phyloP scores from a whole-genome alignment of 1,139 yeast genomes.

The Debaryomyces fabryi region DNA sequence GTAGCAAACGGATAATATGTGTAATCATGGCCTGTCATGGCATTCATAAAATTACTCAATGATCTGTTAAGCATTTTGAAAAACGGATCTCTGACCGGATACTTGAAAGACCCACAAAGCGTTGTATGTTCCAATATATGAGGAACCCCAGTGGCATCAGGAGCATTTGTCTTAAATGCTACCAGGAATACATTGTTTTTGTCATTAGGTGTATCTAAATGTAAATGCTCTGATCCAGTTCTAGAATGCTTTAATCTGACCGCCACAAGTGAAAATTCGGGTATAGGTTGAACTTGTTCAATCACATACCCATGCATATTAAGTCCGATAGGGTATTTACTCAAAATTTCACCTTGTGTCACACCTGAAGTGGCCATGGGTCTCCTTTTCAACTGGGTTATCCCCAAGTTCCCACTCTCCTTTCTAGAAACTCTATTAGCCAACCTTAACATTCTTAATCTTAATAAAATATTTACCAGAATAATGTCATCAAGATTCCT shows the following conservation, averaged over 20 bases:
- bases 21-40: conserved; percentile 97
- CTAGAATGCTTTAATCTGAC: conserved; percentile 65
- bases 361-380: conserved; percentile 2
- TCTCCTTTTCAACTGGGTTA: conserved; percentile 6
- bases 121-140: conserved; percentile 96
- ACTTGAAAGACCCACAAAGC: conserved; percentile 86
- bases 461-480: background rate
- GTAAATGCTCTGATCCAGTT: conserved; percentile 83
- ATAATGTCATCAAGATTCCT: background rate
- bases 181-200: conserved; percentile 85
- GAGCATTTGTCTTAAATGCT: conserved; percentile 93
- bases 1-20: conserved; percentile 97
- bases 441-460: conserved; percentile 4
- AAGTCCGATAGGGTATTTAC: conserved; percentile 65
- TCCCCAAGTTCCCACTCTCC: background rate
- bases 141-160: conserved; percentile 91
- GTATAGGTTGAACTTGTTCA: conserved; percentile 65
- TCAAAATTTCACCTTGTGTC: conserved; percentile 17
- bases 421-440: background rate
- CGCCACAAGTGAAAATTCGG: conserved; percentile 82
- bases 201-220: conserved; percentile 75
- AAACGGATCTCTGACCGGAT: conserved; percentile 95
- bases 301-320: conserved; percentile 66
- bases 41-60: conserved; percentile 94
- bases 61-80: conserved; percentile 92